phyloP scores from a whole-genome alignment of 2,329 filamentous ascomycete genomes.

The Fusarium sp. region DNA sequence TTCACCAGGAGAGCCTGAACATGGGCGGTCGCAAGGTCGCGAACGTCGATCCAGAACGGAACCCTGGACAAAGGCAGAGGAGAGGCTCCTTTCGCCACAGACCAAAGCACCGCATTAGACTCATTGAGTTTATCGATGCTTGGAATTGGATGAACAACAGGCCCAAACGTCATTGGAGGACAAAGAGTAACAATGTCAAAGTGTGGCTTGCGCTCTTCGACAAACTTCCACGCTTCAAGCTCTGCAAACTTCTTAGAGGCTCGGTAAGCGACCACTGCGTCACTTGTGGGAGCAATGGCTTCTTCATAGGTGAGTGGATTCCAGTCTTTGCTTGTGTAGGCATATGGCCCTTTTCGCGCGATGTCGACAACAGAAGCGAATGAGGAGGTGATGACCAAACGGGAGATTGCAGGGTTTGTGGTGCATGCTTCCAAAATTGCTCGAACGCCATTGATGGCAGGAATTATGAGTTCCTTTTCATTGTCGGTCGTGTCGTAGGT shows the following conservation, averaged over 20 bases:
- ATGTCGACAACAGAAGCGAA: constrained; percentile 74
- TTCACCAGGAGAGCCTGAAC: constrained; percentile 54
- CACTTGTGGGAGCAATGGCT: constrained; percentile 52
- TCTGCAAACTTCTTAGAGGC: constrained; percentile 53
- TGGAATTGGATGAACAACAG: constrained; percentile 54
- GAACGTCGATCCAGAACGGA: constrained; percentile 60
- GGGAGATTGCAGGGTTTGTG: constrained; percentile 38
- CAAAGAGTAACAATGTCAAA: constrained; percentile 60
- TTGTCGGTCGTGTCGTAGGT: constrained; percentile 57
- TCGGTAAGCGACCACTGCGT: constrained; percentile 55
- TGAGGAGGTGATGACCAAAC: constrained; percentile 71
- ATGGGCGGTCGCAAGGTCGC: constrained; percentile 59
- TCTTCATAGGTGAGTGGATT: constrained; percentile 67
- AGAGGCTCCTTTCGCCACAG: constrained; percentile 49
- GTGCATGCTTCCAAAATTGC: constrained; percentile 53
- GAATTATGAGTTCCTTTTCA: constrained; percentile 58
- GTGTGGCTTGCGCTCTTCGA: constrained; percentile 48
- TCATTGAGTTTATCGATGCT: constrained; percentile 54
- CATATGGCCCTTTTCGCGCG: constrained; percentile 60
- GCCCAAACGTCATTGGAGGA: constrained; percentile 60
- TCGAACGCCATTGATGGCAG: constrained; percentile 59
- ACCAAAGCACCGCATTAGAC: constrained; percentile 57
- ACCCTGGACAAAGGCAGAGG: constrained; percentile 53
- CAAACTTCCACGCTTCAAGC: constrained; percentile 50
- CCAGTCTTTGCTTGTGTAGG: constrained; percentile 67